Base-by-base conservation (phyloP, 75 land plant species). In the Pseudotsuga menziesii region DNA sequence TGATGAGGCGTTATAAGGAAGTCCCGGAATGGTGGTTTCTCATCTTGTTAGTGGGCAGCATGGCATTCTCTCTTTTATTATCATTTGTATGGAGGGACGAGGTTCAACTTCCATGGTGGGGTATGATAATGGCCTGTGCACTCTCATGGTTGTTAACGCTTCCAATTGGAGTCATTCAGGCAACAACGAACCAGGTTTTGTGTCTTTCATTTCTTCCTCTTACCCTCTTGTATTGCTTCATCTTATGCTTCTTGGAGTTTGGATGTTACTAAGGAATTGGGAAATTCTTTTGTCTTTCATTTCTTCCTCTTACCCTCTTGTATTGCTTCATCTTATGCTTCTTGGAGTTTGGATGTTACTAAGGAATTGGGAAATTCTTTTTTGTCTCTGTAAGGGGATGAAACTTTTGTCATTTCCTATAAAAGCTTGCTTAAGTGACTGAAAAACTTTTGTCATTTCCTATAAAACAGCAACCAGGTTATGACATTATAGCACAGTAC, bases 41-140 rank as follows among this genome's bases (percentile, higher is more conserved):
- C 0, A 57, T 82, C 22, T 77, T 94, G 2, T 82, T 94, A 25
- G 25, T 87, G 0, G 88, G 86, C 15, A 92, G 91, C 78, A 75
- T 84, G 16, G 86, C 23, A 13, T 73, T 92, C 0, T 89, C 89
- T 0, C 66, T 92, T 20, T 1, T 89, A 58, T 81, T 89, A 85
- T 89, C 81, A 4, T 85, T 87, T 61, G 78, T 88, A 25, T 92
- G 88, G 88, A 77, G 84, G 74, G 82, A 84, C 15, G 87, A 85
- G 14, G 88, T 95, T 77, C 98, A 95, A 78, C 89, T 95, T 35
- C 94, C 88, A 39, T 95, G 97, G 97, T 96, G 98, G 98, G 98
- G 97, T 16, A 81, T 96, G 85, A 81, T 96, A 12, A 81, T 96
- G 75, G 98, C 97, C 35, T 94, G 91, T 83, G 88, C 61, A 12